Conservation (phyloP, 345 rosid species). For the Rhodamnia argentea region DNA sequence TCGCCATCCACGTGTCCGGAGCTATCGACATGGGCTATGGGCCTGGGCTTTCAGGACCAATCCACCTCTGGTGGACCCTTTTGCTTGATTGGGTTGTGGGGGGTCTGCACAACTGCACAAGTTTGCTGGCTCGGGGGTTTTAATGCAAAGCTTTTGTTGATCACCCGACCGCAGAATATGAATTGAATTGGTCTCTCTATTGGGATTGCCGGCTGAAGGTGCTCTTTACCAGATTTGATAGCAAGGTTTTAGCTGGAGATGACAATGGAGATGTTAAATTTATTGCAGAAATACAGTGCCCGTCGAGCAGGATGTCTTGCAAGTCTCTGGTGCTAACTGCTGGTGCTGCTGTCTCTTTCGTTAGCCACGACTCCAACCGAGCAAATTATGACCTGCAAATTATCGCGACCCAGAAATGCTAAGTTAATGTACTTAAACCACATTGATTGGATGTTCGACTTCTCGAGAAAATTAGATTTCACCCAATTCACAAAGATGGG, state of each 20-base stretch:
- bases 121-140: neutral
- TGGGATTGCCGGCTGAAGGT: neutral
- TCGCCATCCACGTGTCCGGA: neutral
- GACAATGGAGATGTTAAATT: neutral
- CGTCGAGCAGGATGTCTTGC: neutral
- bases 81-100: neutral
- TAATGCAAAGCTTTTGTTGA: neutral
- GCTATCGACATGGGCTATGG: neutral
- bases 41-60: neutral
- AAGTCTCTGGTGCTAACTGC: neutral
- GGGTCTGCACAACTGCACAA: neutral
- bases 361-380: neutral
- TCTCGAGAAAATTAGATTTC: neutral
- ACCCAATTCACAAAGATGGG: neutral
- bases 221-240: neutral
- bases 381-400: neutral
- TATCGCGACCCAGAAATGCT: neutral
- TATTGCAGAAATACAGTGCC: neutral
- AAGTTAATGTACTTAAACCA: neutral
- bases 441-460: neutral
- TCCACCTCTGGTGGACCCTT: neutral
- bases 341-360: neutral
- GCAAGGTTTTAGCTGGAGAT: neutral
- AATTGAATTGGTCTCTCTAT: neutral
- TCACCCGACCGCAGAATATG: neutral